These are phyloP conservation scores for Cystoisospora suis DNA, from an alignment of 169 alveolate genomes.

Conservation along the genomic window DNA sequence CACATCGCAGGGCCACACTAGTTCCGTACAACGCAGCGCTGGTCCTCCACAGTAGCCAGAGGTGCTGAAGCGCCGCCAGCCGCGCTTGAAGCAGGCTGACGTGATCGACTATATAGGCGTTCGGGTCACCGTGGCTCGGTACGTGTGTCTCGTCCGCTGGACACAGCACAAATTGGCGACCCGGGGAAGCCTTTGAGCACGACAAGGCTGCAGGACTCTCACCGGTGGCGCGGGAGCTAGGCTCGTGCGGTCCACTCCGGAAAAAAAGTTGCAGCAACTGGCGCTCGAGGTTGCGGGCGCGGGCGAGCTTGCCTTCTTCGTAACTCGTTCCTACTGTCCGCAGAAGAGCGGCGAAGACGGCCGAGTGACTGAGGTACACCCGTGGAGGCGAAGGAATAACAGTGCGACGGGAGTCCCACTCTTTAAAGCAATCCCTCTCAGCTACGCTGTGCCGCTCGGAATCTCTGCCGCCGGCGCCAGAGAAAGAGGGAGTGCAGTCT, in stretches of 20 bases:
- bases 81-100: background rate
- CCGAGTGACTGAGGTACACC: background rate
- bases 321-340: background rate
- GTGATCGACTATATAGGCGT: too few relatives aligned
- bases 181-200: too few relatives aligned
- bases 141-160: too few relatives aligned
- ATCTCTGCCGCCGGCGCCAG: background rate
- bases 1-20: too few relatives aligned
- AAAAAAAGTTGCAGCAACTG: background rate
- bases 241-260: background rate
- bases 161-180: too few relatives aligned
- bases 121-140: too few relatives aligned
- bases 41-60: background rate
- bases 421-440: background rate
- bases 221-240: too few relatives aligned
- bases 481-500: background rate
- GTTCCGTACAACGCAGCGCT: too few relatives aligned
- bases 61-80: background rate
- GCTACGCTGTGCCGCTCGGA: background rate
- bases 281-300: constrained; percentile 11
- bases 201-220: too few relatives aligned
- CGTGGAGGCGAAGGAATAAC: background rate
- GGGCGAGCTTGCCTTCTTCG: background rate
- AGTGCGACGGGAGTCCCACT: background rate
- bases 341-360: background rate